phyloP scores from a whole-genome alignment of 164 flowering plant genomes.

The Kingdonia uniflora region DNA sequence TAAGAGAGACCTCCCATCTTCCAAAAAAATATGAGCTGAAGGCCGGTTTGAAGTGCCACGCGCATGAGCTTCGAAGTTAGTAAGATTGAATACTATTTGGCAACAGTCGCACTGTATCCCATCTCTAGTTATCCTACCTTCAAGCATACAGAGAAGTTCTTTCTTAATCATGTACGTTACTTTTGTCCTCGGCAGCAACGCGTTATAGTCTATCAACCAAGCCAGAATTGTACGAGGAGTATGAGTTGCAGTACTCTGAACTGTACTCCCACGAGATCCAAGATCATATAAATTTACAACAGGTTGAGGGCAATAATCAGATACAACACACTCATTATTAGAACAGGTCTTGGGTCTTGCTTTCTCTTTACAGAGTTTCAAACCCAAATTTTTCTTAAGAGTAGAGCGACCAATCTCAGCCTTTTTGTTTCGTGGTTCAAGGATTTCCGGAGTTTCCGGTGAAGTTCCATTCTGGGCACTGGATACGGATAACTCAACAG shows the following conservation, averaged over 20 bases:
- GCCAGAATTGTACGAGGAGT: constrained; percentile 48
- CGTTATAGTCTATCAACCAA: constrained; percentile 65
- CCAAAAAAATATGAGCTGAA: constrained; percentile 51
- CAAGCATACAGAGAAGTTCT: constrained; percentile 13
- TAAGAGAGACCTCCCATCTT: constrained; percentile 72
- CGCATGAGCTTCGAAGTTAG: constrained; percentile 58
- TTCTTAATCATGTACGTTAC: constrained; percentile 31
- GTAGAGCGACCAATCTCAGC: neutral
- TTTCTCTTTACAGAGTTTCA: neutral
- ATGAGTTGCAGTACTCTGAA: constrained; percentile 11
- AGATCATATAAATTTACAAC: constrained; percentile 19
- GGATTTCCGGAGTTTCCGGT: neutral
- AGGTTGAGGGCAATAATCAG: constrained; percentile 48
- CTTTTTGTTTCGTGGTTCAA: neutral
- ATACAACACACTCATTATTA: constrained; percentile 11
- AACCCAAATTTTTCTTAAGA: neutral
- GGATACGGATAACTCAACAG: constrained; percentile 7
- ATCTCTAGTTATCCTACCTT: constrained; percentile 47
- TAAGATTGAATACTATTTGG: constrained; percentile 29
- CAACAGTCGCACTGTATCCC: constrained; percentile 84
- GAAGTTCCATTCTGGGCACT: neutral
- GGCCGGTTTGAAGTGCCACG: constrained; percentile 35
- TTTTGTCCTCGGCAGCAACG: constrained; percentile 45
- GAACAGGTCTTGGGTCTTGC: constrained; percentile 2
- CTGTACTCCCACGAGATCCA: neutral